phyloP scores from a whole-genome alignment of 78 protist species.

The Anaeramoeba flamelloides region DNA sequence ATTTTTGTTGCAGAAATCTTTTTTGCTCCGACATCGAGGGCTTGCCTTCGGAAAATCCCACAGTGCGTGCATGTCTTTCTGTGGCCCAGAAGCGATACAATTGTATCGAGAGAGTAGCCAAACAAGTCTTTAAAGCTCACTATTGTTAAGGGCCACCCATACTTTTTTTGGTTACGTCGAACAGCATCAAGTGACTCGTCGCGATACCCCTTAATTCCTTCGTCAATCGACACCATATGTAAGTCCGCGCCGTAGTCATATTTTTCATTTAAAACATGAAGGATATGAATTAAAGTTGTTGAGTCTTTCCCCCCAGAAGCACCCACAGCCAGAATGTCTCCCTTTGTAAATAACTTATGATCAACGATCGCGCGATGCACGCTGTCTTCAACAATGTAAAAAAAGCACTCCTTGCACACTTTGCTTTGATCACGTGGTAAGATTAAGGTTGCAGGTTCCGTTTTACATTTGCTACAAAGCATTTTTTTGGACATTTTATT shows the following conservation, averaged over 20 bases:
- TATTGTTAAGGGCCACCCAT: conserved; percentile 51
- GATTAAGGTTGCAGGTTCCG: neutral
- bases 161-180: conserved; percentile 38
- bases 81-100: conserved; percentile 43
- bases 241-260: conserved; percentile 61
- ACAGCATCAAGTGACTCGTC: conserved; percentile 80
- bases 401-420: conserved; percentile 68
- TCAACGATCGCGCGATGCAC: conserved; percentile 56
- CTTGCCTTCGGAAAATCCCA: conserved; percentile 78
- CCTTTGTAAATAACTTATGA: conserved; percentile 35
- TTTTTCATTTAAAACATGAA: conserved; percentile 38
- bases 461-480: neutral
- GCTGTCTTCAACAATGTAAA: conserved; percentile 52
- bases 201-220: conserved; percentile 84
- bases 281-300: conserved; percentile 57
- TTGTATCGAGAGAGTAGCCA: conserved; percentile 79
- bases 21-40: conserved; percentile 68
- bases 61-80: conserved; percentile 53
- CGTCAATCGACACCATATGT: conserved; percentile 66
- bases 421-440: neutral
- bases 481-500: no score
- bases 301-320: conserved; percentile 88
- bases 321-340: conserved; percentile 63
- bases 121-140: conserved; percentile 66
- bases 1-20: conserved; percentile 26